These are phyloP conservation scores for Poa annua DNA, from an alignment of 176 grass and related monocot genomes.

Conservation along the genomic window DNA sequence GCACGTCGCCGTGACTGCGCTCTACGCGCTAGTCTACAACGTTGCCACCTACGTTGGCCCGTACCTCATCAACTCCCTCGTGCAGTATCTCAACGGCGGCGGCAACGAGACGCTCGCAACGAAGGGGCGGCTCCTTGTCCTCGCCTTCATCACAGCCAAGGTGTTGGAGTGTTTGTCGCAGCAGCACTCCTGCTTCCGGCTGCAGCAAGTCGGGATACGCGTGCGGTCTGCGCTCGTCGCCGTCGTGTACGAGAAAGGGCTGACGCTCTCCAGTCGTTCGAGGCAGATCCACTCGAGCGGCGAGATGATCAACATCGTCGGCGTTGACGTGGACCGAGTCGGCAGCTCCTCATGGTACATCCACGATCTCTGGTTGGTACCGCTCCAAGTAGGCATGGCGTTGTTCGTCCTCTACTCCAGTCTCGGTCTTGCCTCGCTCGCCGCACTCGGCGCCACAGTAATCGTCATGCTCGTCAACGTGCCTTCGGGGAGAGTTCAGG, in stretches of 20 bases:
- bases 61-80: constrained; percentile 73
- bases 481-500: constrained; percentile 46
- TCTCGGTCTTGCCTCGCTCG: constrained; percentile 59
- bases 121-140: constrained; percentile 59
- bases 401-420: constrained; percentile 68
- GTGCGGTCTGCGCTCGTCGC: constrained; percentile 53
- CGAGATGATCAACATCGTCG: constrained; percentile 66
- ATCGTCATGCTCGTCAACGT: constrained; percentile 71
- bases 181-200: constrained; percentile 59
- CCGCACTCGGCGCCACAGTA: constrained; percentile 55
- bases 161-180: constrained; percentile 62
- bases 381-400: constrained; percentile 65
- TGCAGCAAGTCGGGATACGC: constrained; percentile 56
- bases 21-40: constrained; percentile 61
- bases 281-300: constrained; percentile 64
- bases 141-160: constrained; percentile 68
- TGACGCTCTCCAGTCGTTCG: constrained; percentile 60
- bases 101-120: constrained; percentile 45
- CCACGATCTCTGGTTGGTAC: constrained; percentile 74
- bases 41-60: constrained; percentile 78
- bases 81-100: constrained; percentile 74
- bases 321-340: constrained; percentile 62
- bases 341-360: constrained; percentile 63
- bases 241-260: constrained; percentile 72
- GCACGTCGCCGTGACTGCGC: constrained; percentile 60